A percentile compares a stretch with the other conserved stretches of the same genome.
These are phyloP conservation scores for Picea sitchensis DNA, from an alignment of 75 land plant species.

Conservation along the genomic window DNA sequence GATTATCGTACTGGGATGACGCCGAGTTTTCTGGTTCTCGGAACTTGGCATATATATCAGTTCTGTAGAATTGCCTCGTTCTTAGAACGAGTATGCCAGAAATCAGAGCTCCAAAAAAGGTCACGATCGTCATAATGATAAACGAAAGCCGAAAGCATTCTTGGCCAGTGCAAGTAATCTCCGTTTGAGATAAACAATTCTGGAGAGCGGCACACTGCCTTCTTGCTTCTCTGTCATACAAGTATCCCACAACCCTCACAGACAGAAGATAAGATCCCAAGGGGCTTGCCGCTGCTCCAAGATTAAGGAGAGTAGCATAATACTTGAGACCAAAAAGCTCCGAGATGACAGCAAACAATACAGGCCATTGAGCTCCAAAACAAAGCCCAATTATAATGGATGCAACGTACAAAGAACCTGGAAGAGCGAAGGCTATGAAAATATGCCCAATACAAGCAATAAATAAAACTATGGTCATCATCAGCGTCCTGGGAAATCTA, in stretches of 20 bases:
- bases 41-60: slow-evolving; percentile 41
- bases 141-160: slow-evolving; percentile 34
- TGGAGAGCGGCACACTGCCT: slow-evolving; percentile 22
- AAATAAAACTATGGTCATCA: slow-evolving; percentile 15
- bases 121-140: slow-evolving; percentile 22
- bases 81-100: slow-evolving; percentile 25
- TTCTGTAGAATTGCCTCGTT: slow-evolving; percentile 33
- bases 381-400: slow-evolving; percentile 50
- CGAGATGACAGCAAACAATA: slow-evolving; percentile 51
- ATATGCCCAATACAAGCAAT: slow-evolving; percentile 31
- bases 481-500: slow-evolving; percentile 27
- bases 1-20: no score
- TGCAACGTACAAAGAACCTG: slow-evolving; percentile 39
- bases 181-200: slow-evolving; percentile 4
- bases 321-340: slow-evolving; percentile 70
- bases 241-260: slow-evolving; percentile 46
- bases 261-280: slow-evolving; percentile 57
- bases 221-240: slow-evolving; percentile 58
- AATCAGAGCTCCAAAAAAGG: slow-evolving; percentile 20
- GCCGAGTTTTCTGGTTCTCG: neutral
- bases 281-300: slow-evolving; percentile 48
- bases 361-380: slow-evolving; percentile 53
- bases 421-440: slow-evolving; percentile 34
- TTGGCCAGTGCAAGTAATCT: slow-evolving; percentile 20
- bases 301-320: slow-evolving; percentile 57